Base-by-base conservation (phyloP, 805 yeast species). In the Pichia rugopelliculosa region DNA sequence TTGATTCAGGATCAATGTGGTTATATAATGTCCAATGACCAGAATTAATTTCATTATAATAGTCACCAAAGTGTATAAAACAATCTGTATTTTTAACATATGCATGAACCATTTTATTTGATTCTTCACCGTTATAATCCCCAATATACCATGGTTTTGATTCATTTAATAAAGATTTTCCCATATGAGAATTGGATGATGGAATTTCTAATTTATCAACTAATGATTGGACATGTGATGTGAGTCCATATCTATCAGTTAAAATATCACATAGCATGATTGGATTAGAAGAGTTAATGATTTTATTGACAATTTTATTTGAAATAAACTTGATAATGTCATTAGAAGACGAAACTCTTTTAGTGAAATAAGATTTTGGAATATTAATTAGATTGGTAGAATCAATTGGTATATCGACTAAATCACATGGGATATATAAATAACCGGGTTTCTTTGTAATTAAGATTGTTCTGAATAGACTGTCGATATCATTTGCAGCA, bases 361-460 rank as follows among this genome's bases (percentile, higher is more conserved):
- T 52, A 45, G 60, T 59, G 24, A 58, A 55, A 2, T 36, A 2
- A 7, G 42, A 39, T 13, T 53, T 56, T n/a, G 58, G 42, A 38
- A 36, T n/a, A 1, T 38, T 21, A 50, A 11, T 50, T 55, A 53
- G 69, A 45, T 39, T 57, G 46, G 67, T 51, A 11, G 63, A 60
- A 48, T 67, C 68, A 47, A 80, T 71, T 6, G 58, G 33, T 13
- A 56, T 51, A 46, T 80, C 78, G 10, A 79, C 76, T 54, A 86
- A 62, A 60, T 89, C 90, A 39, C 76, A 68, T 1, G 97, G 96
- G 41, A 90, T 62, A 60, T 79, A 87, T 42, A 89, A 61, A 58
- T 84, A 89, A 15, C 95, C 96, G 0, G 97, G 97, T 61, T 82
- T 79, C 36, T 82, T 79, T 41, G 75, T 70, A 36, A 62, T 68